A percentile compares a stretch with the other conserved stretches of the same genome.
Conservation (phyloP, 441 rosid genomes). For the Gossypium gossypioides region DNA sequence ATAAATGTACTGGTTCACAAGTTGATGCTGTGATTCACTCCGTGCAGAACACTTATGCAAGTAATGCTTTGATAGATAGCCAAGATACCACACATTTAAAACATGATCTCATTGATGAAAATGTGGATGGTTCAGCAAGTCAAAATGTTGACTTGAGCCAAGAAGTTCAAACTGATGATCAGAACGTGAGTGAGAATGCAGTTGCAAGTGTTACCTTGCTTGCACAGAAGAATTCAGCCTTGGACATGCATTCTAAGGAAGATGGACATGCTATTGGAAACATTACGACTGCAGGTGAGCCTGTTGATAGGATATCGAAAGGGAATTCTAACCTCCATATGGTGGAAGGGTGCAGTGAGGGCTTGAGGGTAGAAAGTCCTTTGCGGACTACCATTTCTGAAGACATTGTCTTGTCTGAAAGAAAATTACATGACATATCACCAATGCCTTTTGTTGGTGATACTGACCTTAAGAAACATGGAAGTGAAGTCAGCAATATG, state of each 20-base stretch:
- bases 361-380: constrained; percentile 7
- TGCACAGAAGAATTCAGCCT: constrained; percentile 20
- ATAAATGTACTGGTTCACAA: constrained; percentile 28
- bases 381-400: constrained; percentile 19
- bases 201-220: constrained; percentile 20
- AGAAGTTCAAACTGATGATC: constrained; percentile 17
- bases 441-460: constrained; percentile 15
- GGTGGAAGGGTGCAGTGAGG: constrained; percentile 30
- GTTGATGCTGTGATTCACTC: constrained; percentile 21
- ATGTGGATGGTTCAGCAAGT: constrained; percentile 21
- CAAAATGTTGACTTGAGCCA: constrained; percentile 14
- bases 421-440: constrained; percentile 14
- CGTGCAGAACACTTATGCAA: constrained; percentile 20
- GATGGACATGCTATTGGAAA: constrained; percentile 22
- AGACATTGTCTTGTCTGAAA: constrained; percentile 16
- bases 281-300: constrained; percentile 22
- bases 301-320: constrained; percentile 21
- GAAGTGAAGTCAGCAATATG: constrained; percentile 20
- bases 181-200: constrained; percentile 22
- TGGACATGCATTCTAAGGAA: constrained; percentile 21
- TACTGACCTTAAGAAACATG: constrained; percentile 19
- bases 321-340: constrained; percentile 25
- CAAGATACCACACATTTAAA: constrained; percentile 26
- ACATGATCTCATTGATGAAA: constrained; percentile 23
- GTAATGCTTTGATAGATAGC: constrained; percentile 24